Conservation (phyloP, 2,329 filamentous ascomycete genomes). For the Aureobasidium sp. region DNA sequence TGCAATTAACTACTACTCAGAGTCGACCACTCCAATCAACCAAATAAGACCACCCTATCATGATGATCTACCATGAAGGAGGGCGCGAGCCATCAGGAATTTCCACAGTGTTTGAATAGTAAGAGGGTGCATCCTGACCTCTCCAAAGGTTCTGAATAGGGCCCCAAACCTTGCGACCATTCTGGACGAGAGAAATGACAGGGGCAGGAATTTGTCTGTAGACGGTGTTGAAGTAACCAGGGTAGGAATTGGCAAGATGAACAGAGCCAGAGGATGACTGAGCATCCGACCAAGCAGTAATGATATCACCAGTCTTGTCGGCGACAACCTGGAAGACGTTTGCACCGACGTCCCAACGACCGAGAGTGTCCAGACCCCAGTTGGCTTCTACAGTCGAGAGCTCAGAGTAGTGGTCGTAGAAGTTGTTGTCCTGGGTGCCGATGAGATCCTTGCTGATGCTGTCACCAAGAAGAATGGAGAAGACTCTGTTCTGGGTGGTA, state of each 20-base stretch:
- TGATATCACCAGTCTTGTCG: neutral
- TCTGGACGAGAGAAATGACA: too few species aligned
- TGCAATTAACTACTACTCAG: too few species aligned
- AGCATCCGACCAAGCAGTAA: neutral
- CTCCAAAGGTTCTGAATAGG: too few species aligned
- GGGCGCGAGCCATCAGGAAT: too few species aligned
- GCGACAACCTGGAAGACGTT: slow-evolving; percentile 33
- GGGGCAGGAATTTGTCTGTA: too few species aligned
- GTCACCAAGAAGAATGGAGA: slow-evolving; percentile 64
- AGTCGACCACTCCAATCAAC: too few species aligned
- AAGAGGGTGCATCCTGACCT: too few species aligned
- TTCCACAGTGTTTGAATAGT: too few species aligned
- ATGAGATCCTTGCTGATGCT: slow-evolving; percentile 56
- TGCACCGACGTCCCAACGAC: slow-evolving; percentile 41
- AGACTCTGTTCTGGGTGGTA: slow-evolving; percentile 58
- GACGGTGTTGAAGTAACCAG: too few species aligned
- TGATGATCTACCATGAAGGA: too few species aligned
- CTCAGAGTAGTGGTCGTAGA: slow-evolving; percentile 43
- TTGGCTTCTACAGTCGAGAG: slow-evolving; percentile 40
- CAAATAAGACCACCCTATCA: too few species aligned
- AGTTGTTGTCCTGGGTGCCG: slow-evolving; percentile 62
- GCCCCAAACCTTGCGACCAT: too few species aligned
- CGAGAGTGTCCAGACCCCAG: slow-evolving; percentile 39
- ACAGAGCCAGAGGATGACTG: neutral
- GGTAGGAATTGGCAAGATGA: neutral